Evolutionary conservation across 495 filamentous ascomycete genomes (phyloP), one percentile per base, ranked within the genome.

Genomic region (Xylaria grammica): DNA sequence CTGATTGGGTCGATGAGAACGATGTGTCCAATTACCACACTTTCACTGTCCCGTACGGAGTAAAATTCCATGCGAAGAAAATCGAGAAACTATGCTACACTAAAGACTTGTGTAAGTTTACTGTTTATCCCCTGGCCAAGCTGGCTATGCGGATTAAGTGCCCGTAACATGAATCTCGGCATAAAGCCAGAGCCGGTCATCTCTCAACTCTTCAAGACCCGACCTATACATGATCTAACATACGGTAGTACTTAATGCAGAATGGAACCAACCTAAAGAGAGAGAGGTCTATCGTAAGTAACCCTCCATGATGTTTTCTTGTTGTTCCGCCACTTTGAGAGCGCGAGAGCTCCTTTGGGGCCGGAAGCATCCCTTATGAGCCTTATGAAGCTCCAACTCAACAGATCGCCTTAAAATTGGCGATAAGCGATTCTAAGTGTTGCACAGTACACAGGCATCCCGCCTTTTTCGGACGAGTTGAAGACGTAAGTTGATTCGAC

Each of bases 51-150:
- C 91, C 91, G 0, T 95, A 95, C 57, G 91, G 91, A 9, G 70
- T 72, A 4, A 88, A 81, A 60, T 91, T 87, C 69, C 79, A 90
- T 58, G 89, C 90, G 8, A 84, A 83, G 56, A 90, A 85, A 69
- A 92, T 93, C 56, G 90, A 93, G 71, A 91, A 89, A 66, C 77
- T 93, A 0, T 82, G 92, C 34, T 93, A 91, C 73, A 90, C 89
- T 3, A 88, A 89, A 63, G 91, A 95, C 69, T 72, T 93, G 13
- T 79, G 77, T 79, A 67, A 67, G 77, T 67, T 3, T 7, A 59
- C n/a, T n/a, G n/a, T n/a, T n/a, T n/a, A n/a, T n/a, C n/a, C n/a
- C n/a, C n/a, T n/a, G n/a, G n/a, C n/a, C n/a, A n/a, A n/a, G n/a
- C n/a, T n/a, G n/a, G 32, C 32, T 36, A 36, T 36, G 11, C 5